Evolutionary conservation across 2,329 filamentous ascomycete species (phyloP), one percentile per base, ranked within the genome.

Genomic region (Aspergillus aculeatus): DNA sequence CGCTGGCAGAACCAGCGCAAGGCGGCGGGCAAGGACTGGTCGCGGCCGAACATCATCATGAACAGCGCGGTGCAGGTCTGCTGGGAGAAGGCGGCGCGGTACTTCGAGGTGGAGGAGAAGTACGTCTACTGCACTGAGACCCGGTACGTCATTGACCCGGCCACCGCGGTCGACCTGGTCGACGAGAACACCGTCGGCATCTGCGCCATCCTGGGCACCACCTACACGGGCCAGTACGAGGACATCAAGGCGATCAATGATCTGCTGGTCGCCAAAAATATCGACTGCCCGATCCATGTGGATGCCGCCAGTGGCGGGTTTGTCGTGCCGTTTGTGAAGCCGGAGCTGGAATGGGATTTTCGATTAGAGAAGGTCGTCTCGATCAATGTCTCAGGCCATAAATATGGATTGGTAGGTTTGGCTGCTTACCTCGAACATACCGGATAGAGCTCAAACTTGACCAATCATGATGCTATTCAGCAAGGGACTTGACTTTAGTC

Each of bases 141-240:
- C 87, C 52, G 86, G 84, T 19, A 88, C 89, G 11, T 86, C 81
- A 54, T 91, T 7, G 87, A 91, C 64, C 84, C 88, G 0, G 79
- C 84, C 4, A 74, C 86, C 26, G 85, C 90, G 1, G 84, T 82
- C 67, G 71, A 90, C 66, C 88, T 88, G 63, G 82, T 91, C 35
- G 88, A 91, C 62, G 88, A 91, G 74, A 91, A 91, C 65, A 91
- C 89, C 0, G 90, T 91, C 65, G 89, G 89, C n/a, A 78, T 91
- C 0, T 91, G 89, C 68, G 86, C 89, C 0, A 91, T 91, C 56
- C 69, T 91, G 5, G 88, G 89, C 3, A 87, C 83, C 54, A 91
- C 89, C 0, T 91, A 91, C 65, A 91, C 89, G 0, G 88, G 89
- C 0, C 87, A 91, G 68, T 91, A 87, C 63, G 88, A 91, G 73